These are phyloP conservation scores for Backusella mclennaniae DNA, from an alignment of 192 early-diverging fungal genomes.

Conservation along the genomic window DNA sequence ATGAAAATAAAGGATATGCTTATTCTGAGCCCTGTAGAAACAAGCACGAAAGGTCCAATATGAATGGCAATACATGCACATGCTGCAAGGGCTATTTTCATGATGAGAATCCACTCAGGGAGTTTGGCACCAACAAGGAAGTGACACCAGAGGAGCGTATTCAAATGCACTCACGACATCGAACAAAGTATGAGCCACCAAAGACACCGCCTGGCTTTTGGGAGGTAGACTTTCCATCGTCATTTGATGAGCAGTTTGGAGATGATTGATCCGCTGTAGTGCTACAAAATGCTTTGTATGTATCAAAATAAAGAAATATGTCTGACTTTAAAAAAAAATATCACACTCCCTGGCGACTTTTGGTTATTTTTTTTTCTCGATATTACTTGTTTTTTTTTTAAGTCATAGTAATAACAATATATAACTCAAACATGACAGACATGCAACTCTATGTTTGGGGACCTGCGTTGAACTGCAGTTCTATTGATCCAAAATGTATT, in stretches of 20 bases:
- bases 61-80: background rate
- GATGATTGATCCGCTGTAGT: too few relatives aligned
- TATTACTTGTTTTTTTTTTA: background rate
- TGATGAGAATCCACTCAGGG: background rate
- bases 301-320: too few relatives aligned
- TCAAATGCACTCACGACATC: background rate
- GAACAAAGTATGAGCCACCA: background rate
- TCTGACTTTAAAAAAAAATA: background rate
- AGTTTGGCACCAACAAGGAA: background rate
- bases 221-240: background rate
- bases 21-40: background rate
- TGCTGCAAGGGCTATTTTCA: background rate
- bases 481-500: constrained; percentile 74
- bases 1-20: background rate
- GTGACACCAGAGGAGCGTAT: background rate
- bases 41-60: background rate
- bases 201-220: background rate
- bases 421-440: constrained; percentile 8
- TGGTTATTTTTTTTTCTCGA: background rate
- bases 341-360: too few relatives aligned
- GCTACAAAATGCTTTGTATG: too few relatives aligned
- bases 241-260: background rate
- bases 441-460: constrained; percentile 75
- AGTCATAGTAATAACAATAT: background rate
- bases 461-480: constrained; percentile 56